Evolutionary conservation across 345 rosid species (phyloP), one percentile per base, ranked within the genome.

Genomic region (Rhodamnia rubescens): DNA sequence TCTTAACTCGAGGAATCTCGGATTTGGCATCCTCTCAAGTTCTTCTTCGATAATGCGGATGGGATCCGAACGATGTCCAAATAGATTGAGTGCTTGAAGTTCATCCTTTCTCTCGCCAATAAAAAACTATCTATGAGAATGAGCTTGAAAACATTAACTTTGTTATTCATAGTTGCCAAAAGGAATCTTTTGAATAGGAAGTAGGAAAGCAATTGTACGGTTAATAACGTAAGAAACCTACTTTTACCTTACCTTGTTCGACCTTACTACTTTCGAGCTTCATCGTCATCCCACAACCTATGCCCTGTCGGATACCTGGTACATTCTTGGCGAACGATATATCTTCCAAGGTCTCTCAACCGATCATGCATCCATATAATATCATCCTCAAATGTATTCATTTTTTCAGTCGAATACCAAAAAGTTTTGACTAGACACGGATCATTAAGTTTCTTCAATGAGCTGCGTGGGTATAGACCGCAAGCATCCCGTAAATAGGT

Each of bases 1-100:
- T 36, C 40, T 36, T 2, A 57, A 5, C 16, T 0, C 4, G 0
- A 57, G 29, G 1, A 57, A 57, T 57, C 11, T 57, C 14, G 26
- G 27, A 57, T 57, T 57, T 1, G 11, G 5, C 27, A 57, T 26
- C 29, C 32, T 57, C 15, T 57, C 29, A 57, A 57, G 5, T 36
- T 36, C 40, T 36, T 36, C 40, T 36, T 36, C 2, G 3, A 3
- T 0, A 2, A 57, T 5, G 4, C 0, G 1, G 64, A 58, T 0
- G 29, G 29, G 7, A 57, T 57, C 7, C 0, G 0, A 11, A 11
- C 2, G 0, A 57, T 0, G 4, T 26, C 0, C 0, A 57, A 0
- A 0, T 11, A 57, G 5, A 2, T 11, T 2, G 64, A 57, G 64
- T 57, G 29, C 64, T 57, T 12, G 1, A n/a, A 58, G 2, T 0